A percentile compares a stretch with the other conserved stretches of the same genome.
Conservation (phyloP, 208 protist species). For the Leishmania braziliensis region DNA sequence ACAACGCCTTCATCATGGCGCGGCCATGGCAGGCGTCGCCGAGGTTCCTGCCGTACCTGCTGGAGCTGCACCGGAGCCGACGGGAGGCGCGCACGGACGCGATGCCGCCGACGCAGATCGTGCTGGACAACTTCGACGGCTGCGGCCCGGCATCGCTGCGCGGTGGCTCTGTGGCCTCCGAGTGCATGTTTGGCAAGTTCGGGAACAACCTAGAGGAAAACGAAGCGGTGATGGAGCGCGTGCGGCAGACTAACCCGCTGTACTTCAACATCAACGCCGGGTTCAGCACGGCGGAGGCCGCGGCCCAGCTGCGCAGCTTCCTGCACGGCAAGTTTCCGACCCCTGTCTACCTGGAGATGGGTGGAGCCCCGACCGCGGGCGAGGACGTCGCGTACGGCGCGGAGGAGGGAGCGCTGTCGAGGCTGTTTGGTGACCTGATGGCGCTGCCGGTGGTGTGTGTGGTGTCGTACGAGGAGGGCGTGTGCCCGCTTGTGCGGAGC, state of each 20-base stretch:
- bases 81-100: not conserved
- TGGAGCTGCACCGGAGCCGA: not conserved
- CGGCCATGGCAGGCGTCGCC: constrained; percentile 60
- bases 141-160: constrained; percentile 45
- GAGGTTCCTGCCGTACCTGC: constrained; percentile 43
- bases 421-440: constrained; percentile 42
- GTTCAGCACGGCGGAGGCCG: constrained; percentile 7
- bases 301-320: constrained; percentile 30
- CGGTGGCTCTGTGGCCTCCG: constrained; percentile 2
- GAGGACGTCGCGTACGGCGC: not conserved
- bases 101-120: constrained; percentile 18
- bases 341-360: constrained; percentile 31
- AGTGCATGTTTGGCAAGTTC: constrained; percentile 35
- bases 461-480: no score
- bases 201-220: constrained; percentile 15
- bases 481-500: no score
- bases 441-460: constrained; percentile 25
- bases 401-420: constrained; percentile 4
- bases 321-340: constrained; percentile 24
- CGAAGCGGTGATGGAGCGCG: constrained; percentile 2
- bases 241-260: constrained; percentile 25
- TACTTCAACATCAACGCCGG: constrained; percentile 55
- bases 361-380: not conserved
- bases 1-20: constrained; percentile 65
- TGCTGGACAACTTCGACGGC: constrained; percentile 58